These are phyloP conservation scores for Brassica cretica DNA, from an alignment of 345 rosid species.

Conservation along the genomic window DNA sequence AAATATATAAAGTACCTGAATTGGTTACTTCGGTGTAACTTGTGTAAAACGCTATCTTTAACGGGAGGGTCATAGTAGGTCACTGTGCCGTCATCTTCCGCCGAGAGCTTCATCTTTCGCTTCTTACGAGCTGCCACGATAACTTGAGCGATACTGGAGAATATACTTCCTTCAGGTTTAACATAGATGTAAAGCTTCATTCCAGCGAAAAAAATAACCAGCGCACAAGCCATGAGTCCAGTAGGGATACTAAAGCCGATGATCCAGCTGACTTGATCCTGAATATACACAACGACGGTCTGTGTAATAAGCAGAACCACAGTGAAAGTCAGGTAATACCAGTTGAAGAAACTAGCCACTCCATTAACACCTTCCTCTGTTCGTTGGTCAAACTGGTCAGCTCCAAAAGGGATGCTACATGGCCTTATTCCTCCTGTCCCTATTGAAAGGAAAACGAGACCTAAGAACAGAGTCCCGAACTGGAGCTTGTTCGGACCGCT, in stretches of 20 bases:
- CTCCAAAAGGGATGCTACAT: conserved; percentile 79
- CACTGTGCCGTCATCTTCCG: conserved; percentile 46
- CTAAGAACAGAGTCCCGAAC: conserved; percentile 47
- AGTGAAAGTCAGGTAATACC: conserved; percentile 73
- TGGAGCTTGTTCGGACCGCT: conserved; percentile 44
- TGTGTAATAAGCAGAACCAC: conserved; percentile 51
- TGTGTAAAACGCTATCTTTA: conserved; percentile 35
- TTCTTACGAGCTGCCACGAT: conserved; percentile 60
- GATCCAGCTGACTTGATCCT: conserved; percentile 74
- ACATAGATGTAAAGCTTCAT: conserved; percentile 53
- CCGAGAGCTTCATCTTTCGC: conserved; percentile 24
- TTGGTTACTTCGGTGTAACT: conserved; percentile 59
- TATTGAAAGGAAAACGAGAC: conserved; percentile 51
- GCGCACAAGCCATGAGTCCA: conserved; percentile 52
- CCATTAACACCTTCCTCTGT: conserved; percentile 63
- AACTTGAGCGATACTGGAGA: conserved; percentile 60
- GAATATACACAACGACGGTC: conserved; percentile 72
- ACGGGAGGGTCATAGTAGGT: conserved; percentile 46
- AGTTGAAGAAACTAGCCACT: conserved; percentile 69
- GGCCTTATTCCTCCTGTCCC: conserved; percentile 85
- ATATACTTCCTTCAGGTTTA: conserved; percentile 69
- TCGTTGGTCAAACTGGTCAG: conserved; percentile 74
- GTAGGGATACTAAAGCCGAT: conserved; percentile 79
- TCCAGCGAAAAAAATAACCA: conserved; percentile 60
- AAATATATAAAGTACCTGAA: conserved; percentile 49